Evolutionary conservation across 2,329 filamentous ascomycete species (phyloP).

Genomic region (Aureobasidium pullulans): DNA sequence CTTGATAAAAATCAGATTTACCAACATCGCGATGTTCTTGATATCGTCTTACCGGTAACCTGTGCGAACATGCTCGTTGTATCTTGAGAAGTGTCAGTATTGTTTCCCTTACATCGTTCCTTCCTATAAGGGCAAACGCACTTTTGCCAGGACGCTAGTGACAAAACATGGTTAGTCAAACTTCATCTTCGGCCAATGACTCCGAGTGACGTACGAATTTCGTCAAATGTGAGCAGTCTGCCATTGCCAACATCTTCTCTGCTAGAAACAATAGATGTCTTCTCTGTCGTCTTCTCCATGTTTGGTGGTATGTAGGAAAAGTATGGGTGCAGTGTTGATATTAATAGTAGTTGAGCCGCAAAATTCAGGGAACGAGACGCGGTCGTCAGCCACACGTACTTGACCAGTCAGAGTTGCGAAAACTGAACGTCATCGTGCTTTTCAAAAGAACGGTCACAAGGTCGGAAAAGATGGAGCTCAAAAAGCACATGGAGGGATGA

Average conservation of each 20-base stretch:
- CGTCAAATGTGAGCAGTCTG: constrained; percentile 12
- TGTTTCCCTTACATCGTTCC: background rate
- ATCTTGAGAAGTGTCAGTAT: background rate
- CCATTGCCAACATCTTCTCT: background rate
- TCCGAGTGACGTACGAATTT: constrained; percentile 13
- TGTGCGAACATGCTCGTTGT: constrained; percentile 12
- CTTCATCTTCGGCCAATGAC: background rate
- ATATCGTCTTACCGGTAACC: constrained; percentile 11
- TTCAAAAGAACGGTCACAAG: background rate
- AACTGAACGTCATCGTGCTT: background rate
- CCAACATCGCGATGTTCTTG: background rate
- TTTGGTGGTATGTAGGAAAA: background rate
- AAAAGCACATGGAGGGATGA: background rate
- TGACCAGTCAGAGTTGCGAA: background rate
- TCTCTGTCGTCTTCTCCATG: background rate
- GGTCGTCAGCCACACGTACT: constrained; percentile 3
- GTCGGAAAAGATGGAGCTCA: background rate
- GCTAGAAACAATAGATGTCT: background rate
- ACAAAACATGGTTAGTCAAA: background rate
- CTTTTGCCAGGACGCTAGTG: constrained; percentile 13
- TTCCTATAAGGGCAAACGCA: background rate
- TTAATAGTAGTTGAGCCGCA: constrained; percentile 10
- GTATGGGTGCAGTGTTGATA: background rate
- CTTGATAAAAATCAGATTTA: background rate
- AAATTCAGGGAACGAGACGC: background rate